A percentile compares a stretch with the other conserved stretches of the same genome.
These are phyloP conservation scores for Craspedostauros australis DNA, from an alignment of 108 stramenopile genomes.

Conservation along the genomic window DNA sequence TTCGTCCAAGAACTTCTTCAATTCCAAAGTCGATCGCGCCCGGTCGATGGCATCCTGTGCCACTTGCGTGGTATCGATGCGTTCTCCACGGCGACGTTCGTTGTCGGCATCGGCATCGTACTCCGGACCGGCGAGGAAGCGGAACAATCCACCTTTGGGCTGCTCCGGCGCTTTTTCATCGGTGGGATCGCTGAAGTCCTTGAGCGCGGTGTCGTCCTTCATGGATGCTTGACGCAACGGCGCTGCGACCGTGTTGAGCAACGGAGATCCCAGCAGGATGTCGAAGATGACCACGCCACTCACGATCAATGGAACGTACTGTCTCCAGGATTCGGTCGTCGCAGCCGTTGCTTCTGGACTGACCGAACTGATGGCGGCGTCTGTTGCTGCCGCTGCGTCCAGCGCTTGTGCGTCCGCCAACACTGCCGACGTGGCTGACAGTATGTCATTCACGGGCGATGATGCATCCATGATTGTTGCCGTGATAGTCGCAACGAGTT, in stretches of 20 bases:
- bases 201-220: background rate
- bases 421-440: no score
- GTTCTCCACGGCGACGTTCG: slow-evolving; percentile 26
- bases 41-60: slow-evolving; percentile 60
- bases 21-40: slow-evolving; percentile 54
- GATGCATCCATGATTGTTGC: no score
- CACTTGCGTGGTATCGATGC: slow-evolving; percentile 59
- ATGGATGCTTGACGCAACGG: slow-evolving; percentile 30
- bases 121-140: slow-evolving; percentile 16
- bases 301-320: slow-evolving; percentile 77
- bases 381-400: no score
- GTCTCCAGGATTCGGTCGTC: slow-evolving; percentile 66
- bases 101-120: slow-evolving; percentile 2
- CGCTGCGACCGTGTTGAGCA: slow-evolving; percentile 53
- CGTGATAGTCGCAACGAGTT: no score
- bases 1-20: slow-evolving; percentile 56
- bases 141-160: background rate
- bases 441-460: no score
- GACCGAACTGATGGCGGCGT: no score
- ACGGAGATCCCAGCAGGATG: slow-evolving; percentile 72
- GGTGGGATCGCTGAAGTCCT: background rate
- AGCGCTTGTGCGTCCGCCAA: no score
- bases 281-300: slow-evolving; percentile 57
- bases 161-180: background rate
- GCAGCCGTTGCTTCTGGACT: no score